Conservation (phyloP, 192 early-diverging fungal species). For the Diversispora eburnea region DNA sequence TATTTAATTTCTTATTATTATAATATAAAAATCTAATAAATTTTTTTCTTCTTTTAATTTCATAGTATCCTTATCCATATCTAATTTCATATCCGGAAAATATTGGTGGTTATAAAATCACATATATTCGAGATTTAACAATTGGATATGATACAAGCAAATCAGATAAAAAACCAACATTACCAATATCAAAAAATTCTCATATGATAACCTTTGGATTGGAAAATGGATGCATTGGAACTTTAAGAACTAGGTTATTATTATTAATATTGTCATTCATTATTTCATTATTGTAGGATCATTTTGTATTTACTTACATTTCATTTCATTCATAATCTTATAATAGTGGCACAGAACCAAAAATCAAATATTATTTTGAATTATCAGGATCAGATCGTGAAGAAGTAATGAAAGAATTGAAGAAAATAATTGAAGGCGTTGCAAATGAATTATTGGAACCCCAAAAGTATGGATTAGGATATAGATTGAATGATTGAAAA, state of each 20-base stretch:
- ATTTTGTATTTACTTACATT: too few species aligned
- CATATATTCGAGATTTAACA: slow-evolving; percentile 82
- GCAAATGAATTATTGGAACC: slow-evolving; percentile 50
- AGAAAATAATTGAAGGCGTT: slow-evolving; percentile 50
- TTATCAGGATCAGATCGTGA: slow-evolving; percentile 49
- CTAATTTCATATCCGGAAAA: slow-evolving; percentile 67
- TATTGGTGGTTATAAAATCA: slow-evolving; percentile 65
- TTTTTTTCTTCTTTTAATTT: slow-evolving; percentile 21
- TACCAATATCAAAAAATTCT: slow-evolving; percentile 71
- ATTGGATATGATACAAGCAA: slow-evolving; percentile 78
- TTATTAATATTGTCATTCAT: too few species aligned
- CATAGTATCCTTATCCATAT: slow-evolving; percentile 32
- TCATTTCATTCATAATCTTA: neutral
- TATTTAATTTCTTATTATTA: neutral
- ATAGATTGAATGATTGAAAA: slow-evolving; percentile 22
- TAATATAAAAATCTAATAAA: neutral
- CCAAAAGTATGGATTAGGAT: slow-evolving; percentile 47
- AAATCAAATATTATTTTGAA: slow-evolving; percentile 84
- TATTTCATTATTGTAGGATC: too few species aligned
- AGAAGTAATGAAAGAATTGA: slow-evolving; percentile 48
- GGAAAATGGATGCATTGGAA: slow-evolving; percentile 63
- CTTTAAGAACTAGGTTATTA: slow-evolving; percentile 54
- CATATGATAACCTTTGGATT: slow-evolving; percentile 92
- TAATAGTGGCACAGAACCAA: slow-evolving; percentile 83
- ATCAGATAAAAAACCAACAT: slow-evolving; percentile 54